phyloP scores from a whole-genome alignment of 768 basidiomycete species.

The Auricularia auricula-judae region DNA sequence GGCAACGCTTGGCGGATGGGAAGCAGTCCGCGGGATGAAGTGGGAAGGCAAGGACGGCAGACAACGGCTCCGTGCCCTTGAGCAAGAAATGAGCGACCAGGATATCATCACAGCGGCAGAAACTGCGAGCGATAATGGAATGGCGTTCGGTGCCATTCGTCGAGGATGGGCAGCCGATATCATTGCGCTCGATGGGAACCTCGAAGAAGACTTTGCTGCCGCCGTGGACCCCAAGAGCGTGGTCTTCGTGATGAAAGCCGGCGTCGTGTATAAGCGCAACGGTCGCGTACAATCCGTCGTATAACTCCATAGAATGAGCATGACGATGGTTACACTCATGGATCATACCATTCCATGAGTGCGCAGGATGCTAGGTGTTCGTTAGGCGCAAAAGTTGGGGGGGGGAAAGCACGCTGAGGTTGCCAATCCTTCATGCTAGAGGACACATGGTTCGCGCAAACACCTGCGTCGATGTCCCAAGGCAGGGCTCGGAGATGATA shows the following conservation, averaged over 20 bases:
- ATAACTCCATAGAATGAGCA: no score
- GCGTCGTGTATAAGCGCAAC: slow-evolving; percentile 32
- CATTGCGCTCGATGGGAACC: slow-evolving; percentile 27
- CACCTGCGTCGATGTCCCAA: no score
- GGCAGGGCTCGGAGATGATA: no score
- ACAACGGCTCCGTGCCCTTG: slow-evolving; percentile 17
- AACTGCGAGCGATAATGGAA: slow-evolving; percentile 34
- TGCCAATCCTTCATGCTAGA: no score
- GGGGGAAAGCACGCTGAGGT: no score
- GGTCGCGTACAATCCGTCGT: slow-evolving; percentile 11
- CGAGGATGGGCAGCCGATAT: slow-evolving; percentile 47
- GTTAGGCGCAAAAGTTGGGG: no score
- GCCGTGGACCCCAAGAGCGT: slow-evolving; percentile 38
- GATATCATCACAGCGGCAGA: slow-evolving; percentile 5
- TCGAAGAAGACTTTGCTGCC: slow-evolving; percentile 28
- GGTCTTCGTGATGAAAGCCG: slow-evolving; percentile 49
- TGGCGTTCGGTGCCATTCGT: slow-evolving; percentile 43
- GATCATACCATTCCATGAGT: no score
- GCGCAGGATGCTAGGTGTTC: no score
- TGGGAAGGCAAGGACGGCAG: slow-evolving; percentile 29
- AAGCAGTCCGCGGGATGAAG: slow-evolving; percentile 35
- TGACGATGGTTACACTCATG: no score
- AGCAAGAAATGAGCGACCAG: slow-evolving; percentile 15
- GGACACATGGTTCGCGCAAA: no score
- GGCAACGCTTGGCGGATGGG: slow-evolving; percentile 51